A percentile compares a stretch with the other conserved stretches of the same genome.
Conservation (phyloP, 495 filamentous ascomycete genomes). For the Penicillium herquei region DNA sequence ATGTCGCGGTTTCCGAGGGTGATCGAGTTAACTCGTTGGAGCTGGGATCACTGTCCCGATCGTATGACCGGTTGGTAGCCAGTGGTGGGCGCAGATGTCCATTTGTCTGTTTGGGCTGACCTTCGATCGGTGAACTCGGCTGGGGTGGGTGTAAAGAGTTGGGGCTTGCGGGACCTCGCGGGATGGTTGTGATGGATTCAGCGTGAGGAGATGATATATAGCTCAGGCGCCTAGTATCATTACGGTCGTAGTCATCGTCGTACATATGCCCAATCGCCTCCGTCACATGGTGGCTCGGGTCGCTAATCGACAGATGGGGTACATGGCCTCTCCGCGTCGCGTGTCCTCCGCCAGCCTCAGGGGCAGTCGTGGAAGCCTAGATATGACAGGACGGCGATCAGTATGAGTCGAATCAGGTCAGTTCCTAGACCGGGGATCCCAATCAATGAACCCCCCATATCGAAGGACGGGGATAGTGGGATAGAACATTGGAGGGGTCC, state of each 20-base stretch:
- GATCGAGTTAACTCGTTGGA: slow-evolving; percentile 60
- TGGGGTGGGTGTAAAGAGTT: slow-evolving; percentile 38
- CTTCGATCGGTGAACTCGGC: slow-evolving; percentile 30
- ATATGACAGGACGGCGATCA: slow-evolving; percentile 6
- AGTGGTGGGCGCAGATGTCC: slow-evolving; percentile 40
- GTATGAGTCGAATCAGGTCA: not conserved
- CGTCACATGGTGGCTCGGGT: slow-evolving; percentile 92
- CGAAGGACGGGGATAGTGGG: not conserved
- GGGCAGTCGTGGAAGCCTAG: slow-evolving; percentile 53
- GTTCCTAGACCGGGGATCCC: not conserved
- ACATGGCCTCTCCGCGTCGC: slow-evolving; percentile 60
- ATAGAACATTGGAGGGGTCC: slow-evolving; percentile 1
- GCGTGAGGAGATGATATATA: slow-evolving; percentile 57
- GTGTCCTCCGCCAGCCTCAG: slow-evolving; percentile 54
- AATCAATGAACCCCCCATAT: not conserved
- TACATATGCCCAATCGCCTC: slow-evolving; percentile 98
- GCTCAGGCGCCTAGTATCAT: slow-evolving; percentile 61
- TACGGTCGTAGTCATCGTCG: slow-evolving; percentile 72
- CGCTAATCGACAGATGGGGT: slow-evolving; percentile 69
- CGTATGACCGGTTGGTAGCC: slow-evolving; percentile 45
- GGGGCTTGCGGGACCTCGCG: slow-evolving; percentile 42
- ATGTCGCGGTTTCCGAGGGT: slow-evolving; percentile 65
- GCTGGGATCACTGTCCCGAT: slow-evolving; percentile 49
- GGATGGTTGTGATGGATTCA: slow-evolving; percentile 46
- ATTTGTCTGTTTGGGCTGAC: slow-evolving; percentile 30